Evolutionary conservation across 306 rosid genomes (phyloP), one percentile per base, ranked within the genome.

Genomic region (Quercus glauca): DNA sequence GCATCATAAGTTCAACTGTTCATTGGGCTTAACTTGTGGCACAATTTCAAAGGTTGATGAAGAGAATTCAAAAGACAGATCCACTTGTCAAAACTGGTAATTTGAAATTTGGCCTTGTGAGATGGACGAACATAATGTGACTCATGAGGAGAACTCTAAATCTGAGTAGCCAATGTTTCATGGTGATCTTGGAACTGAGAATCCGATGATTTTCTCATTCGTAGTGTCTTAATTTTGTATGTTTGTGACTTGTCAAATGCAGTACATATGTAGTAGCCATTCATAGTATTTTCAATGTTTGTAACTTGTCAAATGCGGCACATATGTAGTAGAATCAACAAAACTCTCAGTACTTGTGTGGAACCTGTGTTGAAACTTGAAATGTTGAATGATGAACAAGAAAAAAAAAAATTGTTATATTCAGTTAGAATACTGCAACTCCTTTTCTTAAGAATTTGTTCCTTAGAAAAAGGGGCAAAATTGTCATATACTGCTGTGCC

Each of bases 1-100:
- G 78, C 52, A 25, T 71, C 84, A 41, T 69, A 70, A 35, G 73
- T 65, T 81, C 31, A 18, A 72, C 37, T 60, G 70, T 71, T 52
- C 74, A 76, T 75, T 69, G 59, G 71, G 31, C 69, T 33, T 9
- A 53, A 71, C 69, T 33, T 28, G 80, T 59, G 55, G 35, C 17
- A 60, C 41, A 59, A 70, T 69, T 59, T 56, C 45, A 31, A 59
- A 59, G 65, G 29, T 10, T 23, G 11, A 12, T 70, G 60, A 23
- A 10, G 57, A 63, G 37, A 79, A 75, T 72, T 65, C 77, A 58
- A n/a, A 6, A 20, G 49, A 41, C 26, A 55, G 49, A 49, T 33
- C 4, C 55, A 59, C 49, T 56, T 35, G 2, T 29, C 14, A 31
- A 74, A 73, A 68, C 26, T 57, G 63, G 71, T 23, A 19, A 73